Evolutionary conservation across 768 basidiomycete species (phyloP), one percentile per base, ranked within the genome.

Genomic region (Tricholomella constricta): DNA sequence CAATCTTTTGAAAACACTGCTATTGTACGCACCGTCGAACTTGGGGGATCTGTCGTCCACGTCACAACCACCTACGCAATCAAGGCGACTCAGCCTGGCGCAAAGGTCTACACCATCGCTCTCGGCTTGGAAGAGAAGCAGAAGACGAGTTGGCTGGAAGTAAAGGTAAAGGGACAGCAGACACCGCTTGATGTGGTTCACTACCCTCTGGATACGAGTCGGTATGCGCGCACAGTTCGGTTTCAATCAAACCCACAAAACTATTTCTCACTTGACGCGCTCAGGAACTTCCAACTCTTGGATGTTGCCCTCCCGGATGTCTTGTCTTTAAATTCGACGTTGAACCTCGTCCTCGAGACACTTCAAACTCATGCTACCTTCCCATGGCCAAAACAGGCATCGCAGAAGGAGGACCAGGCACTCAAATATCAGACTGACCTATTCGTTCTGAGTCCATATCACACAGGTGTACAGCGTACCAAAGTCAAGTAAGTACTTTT

Each of bases 1-100:
- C 74, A 75, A 62, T 79, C 85, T 1, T 92, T 92, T 72, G 91
- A 92, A 80, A 94, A 94, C 61, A 91, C 89, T 19, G 91, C 88
- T 57, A 80, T 98, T 55, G 90, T 94, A 27, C 88, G 93, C 63
- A 86, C 89, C 5, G 78, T 94, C 54, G 95, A 97, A 62, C 88
- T 97, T 20, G 93, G 89, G 31, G 95, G 95, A 46, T 80, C 94
- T 17, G 79, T 92, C 20, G 88, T 93, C 51, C 86, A 89, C 74
- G 84, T 94, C 77, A 90, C 85, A 48, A 96, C 94, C 41, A 90
- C 92, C 43, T 97, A 88, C 71, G 85, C 89, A 17, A 82, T 93
- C 66, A 89, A 84, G 65, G 82, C 90, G 32, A 78, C 88, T 38
- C 78, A 82, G 57, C 74, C 81, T 54, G 79, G 74, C 29, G 78